Evolutionary conservation across 2,329 filamentous ascomycete genomes (phyloP).

Genomic region (Aspergillus proliferans): DNA sequence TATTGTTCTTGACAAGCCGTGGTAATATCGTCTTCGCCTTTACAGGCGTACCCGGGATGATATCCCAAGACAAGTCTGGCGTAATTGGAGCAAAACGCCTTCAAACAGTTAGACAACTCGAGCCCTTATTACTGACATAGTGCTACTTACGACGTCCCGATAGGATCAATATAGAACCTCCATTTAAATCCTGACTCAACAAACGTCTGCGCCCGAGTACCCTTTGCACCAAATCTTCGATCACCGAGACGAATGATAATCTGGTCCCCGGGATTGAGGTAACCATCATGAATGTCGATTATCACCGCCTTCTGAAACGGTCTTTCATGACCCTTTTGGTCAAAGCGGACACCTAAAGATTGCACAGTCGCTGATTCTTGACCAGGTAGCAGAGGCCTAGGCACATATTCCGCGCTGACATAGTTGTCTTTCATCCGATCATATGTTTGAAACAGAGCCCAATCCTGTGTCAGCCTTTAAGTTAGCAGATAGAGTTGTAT

Average conservation of each 20-base stretch:
- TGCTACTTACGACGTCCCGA: slow-evolving; percentile 9
- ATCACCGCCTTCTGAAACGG: slow-evolving; percentile 10
- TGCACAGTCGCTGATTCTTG: slow-evolving; percentile 7
- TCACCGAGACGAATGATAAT: slow-evolving; percentile 9
- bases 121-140: neutral
- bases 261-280: slow-evolving; percentile 8
- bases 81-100: slow-evolving; percentile 9
- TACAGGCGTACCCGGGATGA: slow-evolving; percentile 2
- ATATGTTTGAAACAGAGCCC: slow-evolving; percentile 8
- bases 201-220: slow-evolving; percentile 7
- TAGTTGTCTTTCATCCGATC: slow-evolving; percentile 9
- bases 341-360: slow-evolving; percentile 7
- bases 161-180: slow-evolving; percentile 9
- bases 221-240: slow-evolving; percentile 6
- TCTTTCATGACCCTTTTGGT: slow-evolving; percentile 9
- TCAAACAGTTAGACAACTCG: neutral
- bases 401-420: slow-evolving; percentile 8
- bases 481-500: too few relatives aligned
- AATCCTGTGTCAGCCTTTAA: neutral
- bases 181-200: slow-evolving; percentile 8
- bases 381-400: slow-evolving; percentile 1
- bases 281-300: slow-evolving; percentile 11
- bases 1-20: neutral
- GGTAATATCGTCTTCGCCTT: slow-evolving; percentile 4
- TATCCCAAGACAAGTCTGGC: slow-evolving; percentile 5